Evolutionary conservation across 169 alveolate species (phyloP), one percentile per base, ranked within the genome.

Genomic region (Plasmodium knowlesi): DNA sequence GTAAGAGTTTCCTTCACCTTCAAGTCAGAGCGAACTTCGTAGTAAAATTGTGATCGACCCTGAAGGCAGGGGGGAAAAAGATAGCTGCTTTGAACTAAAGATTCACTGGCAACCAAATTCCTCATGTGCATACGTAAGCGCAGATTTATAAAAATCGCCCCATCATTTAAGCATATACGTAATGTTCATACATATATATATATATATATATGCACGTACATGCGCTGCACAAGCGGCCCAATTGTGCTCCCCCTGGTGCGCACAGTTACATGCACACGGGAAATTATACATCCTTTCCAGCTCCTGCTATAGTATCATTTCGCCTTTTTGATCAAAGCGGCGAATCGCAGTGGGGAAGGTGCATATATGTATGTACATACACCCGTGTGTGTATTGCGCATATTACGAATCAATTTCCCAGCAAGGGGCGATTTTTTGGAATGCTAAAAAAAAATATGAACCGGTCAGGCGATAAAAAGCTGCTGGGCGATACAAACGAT

Each of bases 181-280:
- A 61, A 61, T 32, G 74, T 28, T 16, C 32, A 61, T 25, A 61
- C 32, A 22, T 57, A 57, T 6, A 39, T 61, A 25, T 19, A 61
- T 61, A 22, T 57, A 57, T 6, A 39, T 61, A 25, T 19, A 61
- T 61, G 74, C 74, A n/a, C 32, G 32, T 61, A 61, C 32, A 25
- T 61, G 74, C 32, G 30, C 74, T 19, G 74, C 14, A 34, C 2
- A 14, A 61, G 32, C 74, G 10, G 74, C 74, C 74, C 6, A 61
- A 16, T 25, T 61, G 74, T 19, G 74, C 74, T 25, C 74, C 37
- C 37, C 74, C 74, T 41, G 30, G 83, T n/a, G 61, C 30, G 50
- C 50, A 32, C 50, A 32, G 53, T 61, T 41, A 83, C 83, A 67
- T 83, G 92, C 92, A 83, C 92, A 83, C 82, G 74, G 46, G 41